Conservation (phyloP, 257 asterid genomes). For the Eucommia ulmoides region DNA sequence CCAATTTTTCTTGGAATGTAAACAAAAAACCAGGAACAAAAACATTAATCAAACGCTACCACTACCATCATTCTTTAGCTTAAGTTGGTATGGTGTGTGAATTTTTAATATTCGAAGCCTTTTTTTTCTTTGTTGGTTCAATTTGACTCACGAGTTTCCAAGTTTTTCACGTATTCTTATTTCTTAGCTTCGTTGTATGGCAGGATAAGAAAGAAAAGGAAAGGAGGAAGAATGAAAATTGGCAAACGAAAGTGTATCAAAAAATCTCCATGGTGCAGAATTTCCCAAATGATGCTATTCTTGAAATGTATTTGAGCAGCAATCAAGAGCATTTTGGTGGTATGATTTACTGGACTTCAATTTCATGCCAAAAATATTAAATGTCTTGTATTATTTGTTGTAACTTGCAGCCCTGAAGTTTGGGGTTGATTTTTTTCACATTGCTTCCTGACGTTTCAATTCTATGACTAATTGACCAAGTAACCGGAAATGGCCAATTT, state of each 20-base stretch:
- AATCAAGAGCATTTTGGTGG: constrained; percentile 34
- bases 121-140: too few relatives aligned
- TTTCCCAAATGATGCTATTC: constrained; percentile 59
- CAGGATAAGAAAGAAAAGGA: constrained; percentile 65
- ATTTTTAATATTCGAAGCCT: not conserved
- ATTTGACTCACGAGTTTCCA: too few relatives aligned
- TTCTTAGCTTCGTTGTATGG: constrained; percentile 8
- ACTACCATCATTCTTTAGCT: not conserved
- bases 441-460: too few relatives aligned
- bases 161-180: not conserved
- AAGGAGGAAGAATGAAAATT: constrained; percentile 39
- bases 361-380: too few relatives aligned
- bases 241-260: constrained; percentile 61
- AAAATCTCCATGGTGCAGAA: constrained; percentile 55
- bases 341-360: constrained; percentile 17
- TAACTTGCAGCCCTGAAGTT: too few relatives aligned
- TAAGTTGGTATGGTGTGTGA: not conserved
- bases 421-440: too few relatives aligned
- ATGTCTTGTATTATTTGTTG: too few relatives aligned
- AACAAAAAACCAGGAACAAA: too few relatives aligned
- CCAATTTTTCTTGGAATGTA: too few relatives aligned
- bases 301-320: constrained; percentile 48
- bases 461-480: too few relatives aligned
- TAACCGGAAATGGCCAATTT: too few relatives aligned
- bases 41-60: too few relatives aligned